phyloP scores from a whole-genome alignment of 495 filamentous ascomycete genomes.

The Hypoxylon subgilvum region DNA sequence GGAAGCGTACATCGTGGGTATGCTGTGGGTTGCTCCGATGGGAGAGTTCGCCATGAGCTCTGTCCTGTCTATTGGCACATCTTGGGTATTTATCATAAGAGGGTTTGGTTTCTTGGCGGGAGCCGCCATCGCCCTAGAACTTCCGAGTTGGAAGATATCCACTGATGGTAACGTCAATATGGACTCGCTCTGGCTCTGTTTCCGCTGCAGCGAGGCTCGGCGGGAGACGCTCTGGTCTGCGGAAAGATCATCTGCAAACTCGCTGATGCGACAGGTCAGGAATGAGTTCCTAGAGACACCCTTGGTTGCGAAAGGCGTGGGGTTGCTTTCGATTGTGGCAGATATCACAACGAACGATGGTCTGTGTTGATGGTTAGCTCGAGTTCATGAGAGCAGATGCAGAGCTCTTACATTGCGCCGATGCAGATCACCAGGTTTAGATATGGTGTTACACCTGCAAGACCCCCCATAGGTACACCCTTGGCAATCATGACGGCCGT shows the following conservation, averaged over 20 bases:
- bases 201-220: constrained; percentile 33
- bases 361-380: constrained; percentile 14
- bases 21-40: constrained; percentile 16
- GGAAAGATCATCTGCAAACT: constrained; percentile 25
- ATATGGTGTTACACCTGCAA: constrained; percentile 26
- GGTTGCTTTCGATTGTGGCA: constrained; percentile 36
- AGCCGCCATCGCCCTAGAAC: not conserved
- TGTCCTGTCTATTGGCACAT: constrained; percentile 15
- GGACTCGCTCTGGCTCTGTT: constrained; percentile 33
- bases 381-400: not conserved
- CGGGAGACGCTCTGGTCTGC: constrained; percentile 40
- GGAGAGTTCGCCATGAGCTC: constrained; percentile 37
- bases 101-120: not conserved
- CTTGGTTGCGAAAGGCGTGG: constrained; percentile 34
- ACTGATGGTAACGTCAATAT: constrained; percentile 35
- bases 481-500: constrained; percentile 35
- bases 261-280: constrained; percentile 19
- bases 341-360: constrained; percentile 36
- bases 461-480: constrained; percentile 5
- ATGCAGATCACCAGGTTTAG: constrained; percentile 35
- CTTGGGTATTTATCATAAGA: constrained; percentile 3
- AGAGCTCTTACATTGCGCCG: constrained; percentile 35
- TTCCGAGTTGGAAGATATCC: constrained; percentile 35
- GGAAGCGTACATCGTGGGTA: not conserved
- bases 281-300: constrained; percentile 30